A percentile compares a stretch with the other conserved stretches of the same genome.
Evolutionary conservation across 2,329 filamentous ascomycete genomes (phyloP).

Genomic region (Colletotrichum sp.): DNA sequence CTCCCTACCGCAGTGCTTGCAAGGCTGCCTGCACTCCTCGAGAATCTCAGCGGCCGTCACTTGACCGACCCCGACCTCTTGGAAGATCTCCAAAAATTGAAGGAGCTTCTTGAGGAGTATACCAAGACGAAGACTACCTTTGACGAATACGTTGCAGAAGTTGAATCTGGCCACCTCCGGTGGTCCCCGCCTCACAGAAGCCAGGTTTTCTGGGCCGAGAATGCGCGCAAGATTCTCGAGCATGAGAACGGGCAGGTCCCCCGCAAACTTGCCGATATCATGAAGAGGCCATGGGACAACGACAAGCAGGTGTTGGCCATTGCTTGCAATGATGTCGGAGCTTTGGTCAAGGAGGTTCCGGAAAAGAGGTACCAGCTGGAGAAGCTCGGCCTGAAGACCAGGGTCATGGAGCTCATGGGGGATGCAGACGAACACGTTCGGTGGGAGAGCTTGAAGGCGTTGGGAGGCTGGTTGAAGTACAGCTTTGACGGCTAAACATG

Average conservation of each 20-base stretch:
- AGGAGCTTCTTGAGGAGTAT: constrained; percentile 70
- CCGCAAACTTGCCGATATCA: constrained; percentile 83
- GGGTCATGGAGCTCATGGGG: constrained; percentile 93
- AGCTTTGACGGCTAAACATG: constrained; percentile 54
- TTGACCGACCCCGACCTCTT: constrained; percentile 68
- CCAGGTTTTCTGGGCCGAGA: constrained; percentile 89
- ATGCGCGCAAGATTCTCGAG: constrained; percentile 85
- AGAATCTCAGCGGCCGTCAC: constrained; percentile 67
- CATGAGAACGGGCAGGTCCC: constrained; percentile 80
- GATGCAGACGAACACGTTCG: constrained; percentile 86
- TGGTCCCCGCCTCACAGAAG: constrained; percentile 94
- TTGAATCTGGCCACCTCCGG: constrained; percentile 84
- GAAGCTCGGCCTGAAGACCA: constrained; percentile 81
- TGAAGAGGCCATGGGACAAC: constrained; percentile 75
- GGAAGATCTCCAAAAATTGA: constrained; percentile 66
- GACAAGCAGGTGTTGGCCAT: constrained; percentile 91
- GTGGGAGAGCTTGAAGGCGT: constrained; percentile 89
- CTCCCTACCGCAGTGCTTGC: constrained; percentile 88
- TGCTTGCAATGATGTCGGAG: constrained; percentile 92
- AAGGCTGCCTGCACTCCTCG: constrained; percentile 73
- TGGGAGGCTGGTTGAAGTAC: constrained; percentile 71
- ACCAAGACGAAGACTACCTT: constrained; percentile 78
- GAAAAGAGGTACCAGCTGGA: constrained; percentile 83
- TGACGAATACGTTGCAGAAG: constrained; percentile 88
- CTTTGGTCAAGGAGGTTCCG: constrained; percentile 85